Base-by-base conservation (phyloP, 2,329 filamentous ascomycete species). In the Furcasterigmium sp. region DNA sequence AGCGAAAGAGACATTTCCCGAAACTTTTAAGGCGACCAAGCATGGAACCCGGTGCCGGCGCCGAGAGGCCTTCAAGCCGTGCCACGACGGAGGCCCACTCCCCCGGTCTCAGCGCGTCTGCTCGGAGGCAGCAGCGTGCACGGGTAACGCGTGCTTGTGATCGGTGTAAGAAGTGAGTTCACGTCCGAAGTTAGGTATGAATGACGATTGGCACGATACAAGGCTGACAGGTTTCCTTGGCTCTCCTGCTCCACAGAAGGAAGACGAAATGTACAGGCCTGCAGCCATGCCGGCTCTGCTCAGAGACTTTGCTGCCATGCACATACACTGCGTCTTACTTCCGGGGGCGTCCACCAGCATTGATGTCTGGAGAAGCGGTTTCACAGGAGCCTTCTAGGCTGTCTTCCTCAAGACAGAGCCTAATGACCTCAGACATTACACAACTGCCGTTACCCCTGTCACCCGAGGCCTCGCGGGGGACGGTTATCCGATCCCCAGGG, bases 281-380 rank as follows among this genome's bases (percentile, higher is more conserved):
- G 1, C 55, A 60, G 30, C 60, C 60, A 1, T 63, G 60, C 37
- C 60, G 58, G 14, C 53, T 57, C 8, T 63, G 60, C 44, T 56
- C 56, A 37, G 60, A 59, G 26, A 54, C 56, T 15, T 56, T 52
- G 20, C 49, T 52, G 7, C 47, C 49, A 13, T 78, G 74, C 55
- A 69, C 70, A 15, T 78, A 72, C 49, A 67, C 68, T 19, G 71
- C 73, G 17, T 62, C 64, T 0, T 77, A 78, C 50, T 69, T 65
- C 15, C 59, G 73, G 47, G 70, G 70, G 5, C 58, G 69, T 48
- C 46, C 68, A 26, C 68, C 70, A 8, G 25, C 10, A 19, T 10
- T 29, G 17, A n/a, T 29, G n/a, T 18, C 17, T 14, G 14, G 14
- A 17, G 25, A 19, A 11, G 11, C 8, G 10, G 14, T 13, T 5